Evolutionary conservation across 768 basidiomycete genomes (phyloP), one percentile per base, ranked within the genome.

Genomic region (Neoboletus magnificus): DNA sequence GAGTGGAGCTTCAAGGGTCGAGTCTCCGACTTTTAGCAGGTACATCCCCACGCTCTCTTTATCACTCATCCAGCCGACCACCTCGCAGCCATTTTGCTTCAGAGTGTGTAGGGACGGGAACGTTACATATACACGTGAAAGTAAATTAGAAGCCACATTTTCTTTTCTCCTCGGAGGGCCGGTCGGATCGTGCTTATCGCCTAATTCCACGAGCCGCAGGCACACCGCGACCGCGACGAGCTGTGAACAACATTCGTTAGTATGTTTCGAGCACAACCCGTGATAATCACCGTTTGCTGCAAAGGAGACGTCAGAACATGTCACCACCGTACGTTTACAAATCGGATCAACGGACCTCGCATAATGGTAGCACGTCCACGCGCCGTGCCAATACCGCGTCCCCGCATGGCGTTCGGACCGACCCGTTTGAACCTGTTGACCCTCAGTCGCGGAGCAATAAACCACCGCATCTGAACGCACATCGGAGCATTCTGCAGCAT

Each of bases 401-500:
- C 97, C 66, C 91, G 87, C 95, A 98, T 98, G 20, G 94, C 96
- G 70, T 97, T 98, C 10, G 96, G 93, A 37, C 96, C 95, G 30
- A 96, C 93, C 57, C 97, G 88, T 76, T 98, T 99, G 77, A 99
- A 99, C 96, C 96, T 99, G 71, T 37, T 40, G 56, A 41, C 18
- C 46, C 60, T 57, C 20, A 60, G 52, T 47, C 36, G 3, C 29
- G 52, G 58, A 48, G 32, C 55, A 57, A 42, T 50, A 32, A 52
- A 13, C 35, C 39, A 36, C 15, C n/a, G 29, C 23, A 30, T 52
- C 32, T 40, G 33, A 52, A 77, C 91, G 71, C 69, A 95, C 97
- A 99, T 99, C 20, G 97, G 97, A 15, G 97, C 97, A 71, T 98
- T 98, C 71, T 98, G 91, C 63, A 99, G 78, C 91, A 99, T 98